These are phyloP conservation scores for Nasturtium officinale DNA, from an alignment of 345 rosid genomes.

Conservation along the genomic window DNA sequence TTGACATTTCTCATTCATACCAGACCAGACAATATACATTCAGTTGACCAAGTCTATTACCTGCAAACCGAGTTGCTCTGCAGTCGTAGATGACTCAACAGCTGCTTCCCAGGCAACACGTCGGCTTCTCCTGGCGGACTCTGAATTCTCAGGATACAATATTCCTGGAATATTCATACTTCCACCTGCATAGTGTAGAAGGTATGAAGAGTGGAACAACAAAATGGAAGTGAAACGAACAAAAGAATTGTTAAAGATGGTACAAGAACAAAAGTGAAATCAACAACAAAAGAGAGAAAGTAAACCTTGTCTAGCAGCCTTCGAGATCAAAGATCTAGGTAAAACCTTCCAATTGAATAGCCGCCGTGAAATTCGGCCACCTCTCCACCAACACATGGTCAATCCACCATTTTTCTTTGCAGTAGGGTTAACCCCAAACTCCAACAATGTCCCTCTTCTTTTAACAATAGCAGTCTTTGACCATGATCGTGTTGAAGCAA, in stretches of 20 bases:
- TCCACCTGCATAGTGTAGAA: conserved; percentile 74
- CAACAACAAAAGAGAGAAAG: conserved; percentile 40
- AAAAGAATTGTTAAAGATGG: conserved; percentile 9
- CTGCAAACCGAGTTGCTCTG: conserved; percentile 90
- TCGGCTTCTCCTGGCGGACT: conserved; percentile 82
- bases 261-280: conserved; percentile 15
- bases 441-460: conserved; percentile 56
- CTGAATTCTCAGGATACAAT: conserved; percentile 84
- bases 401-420: conserved; percentile 64
- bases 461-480: conserved; percentile 69
- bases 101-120: conserved; percentile 85
- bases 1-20: conserved; percentile 7
- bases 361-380: conserved; percentile 78
- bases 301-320: conserved; percentile 94
- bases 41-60: conserved; percentile 43
- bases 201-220: conserved; percentile 38
- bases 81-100: conserved; percentile 77
- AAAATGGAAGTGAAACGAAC: conserved; percentile 39
- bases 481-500: conserved; percentile 56
- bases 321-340: conserved; percentile 65
- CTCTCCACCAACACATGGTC: conserved; percentile 92
- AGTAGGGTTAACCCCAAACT: conserved; percentile 56
- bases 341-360: conserved; percentile 84
- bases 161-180: conserved; percentile 67
- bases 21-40: conserved; percentile 18